Base-by-base conservation (phyloP, 257 asterid genomes). In the Nicotiana paniculata region DNA sequence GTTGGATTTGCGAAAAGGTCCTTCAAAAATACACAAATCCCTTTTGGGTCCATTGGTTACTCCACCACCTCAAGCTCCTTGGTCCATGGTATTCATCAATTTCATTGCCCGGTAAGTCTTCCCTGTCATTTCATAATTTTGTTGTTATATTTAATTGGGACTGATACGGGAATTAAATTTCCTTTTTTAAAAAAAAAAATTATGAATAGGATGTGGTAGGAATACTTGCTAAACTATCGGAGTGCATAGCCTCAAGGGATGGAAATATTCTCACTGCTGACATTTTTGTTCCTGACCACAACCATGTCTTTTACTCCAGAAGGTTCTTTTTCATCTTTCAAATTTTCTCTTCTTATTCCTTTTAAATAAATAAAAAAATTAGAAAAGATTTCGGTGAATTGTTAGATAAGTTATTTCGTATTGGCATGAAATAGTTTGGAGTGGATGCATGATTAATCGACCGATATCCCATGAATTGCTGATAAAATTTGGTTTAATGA, bases 191-290 rank as follows among this genome's bases (percentile, higher is more conserved):
- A 0, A 21, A 21, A 21, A 21, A 21, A 21, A 13, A 24, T 81
- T 76, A 58, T 69, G 81, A 35, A 77, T 61, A 96, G 99, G 99
- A 96, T 88, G 98, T 69, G 83, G 92, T 96, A 69, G 98, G 99
- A 86, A 92, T 96, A 76, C 97, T 96, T 63, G 93, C 97, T 48
- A 96, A 90, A 82, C 77, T 96, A 79, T 96, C 98, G 17, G 97
- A 96, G 51, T 96, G 99, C 86, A 92, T 96, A 83, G 97, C 99
- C 84, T 91, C 97, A 83, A 90, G 88, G 77, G 97, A 97, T 55
- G 99, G 98, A 46, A 93, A 93, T 90, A 96, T 96, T 85, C 97
- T 93, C 39, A 89, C 18, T 82, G 98, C 98, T 82, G 99, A 93
- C 86, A 84, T 96, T 83, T 96, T 94, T 79, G 99, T 96, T 80